These are phyloP conservation scores for Leucaena leucocephala DNA, from an alignment of 306 rosid species.

Conservation along the genomic window DNA sequence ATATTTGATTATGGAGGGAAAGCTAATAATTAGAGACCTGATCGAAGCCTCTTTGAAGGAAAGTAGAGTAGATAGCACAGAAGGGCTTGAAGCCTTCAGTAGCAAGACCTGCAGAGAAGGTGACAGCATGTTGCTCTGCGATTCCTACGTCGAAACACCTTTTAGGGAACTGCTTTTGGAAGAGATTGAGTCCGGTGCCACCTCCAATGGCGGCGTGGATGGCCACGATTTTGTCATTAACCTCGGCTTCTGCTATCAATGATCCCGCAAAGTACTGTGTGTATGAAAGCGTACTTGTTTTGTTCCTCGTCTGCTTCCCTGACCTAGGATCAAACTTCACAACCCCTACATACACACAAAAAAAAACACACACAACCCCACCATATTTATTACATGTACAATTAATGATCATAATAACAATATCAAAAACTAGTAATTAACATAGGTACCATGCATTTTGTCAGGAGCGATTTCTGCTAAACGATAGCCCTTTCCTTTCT, in stretches of 20 bases:
- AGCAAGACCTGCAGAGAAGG: conserved; percentile 1
- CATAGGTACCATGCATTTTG: conserved; percentile 64
- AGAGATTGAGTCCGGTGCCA: conserved; percentile 74
- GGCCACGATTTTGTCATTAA: conserved; percentile 51
- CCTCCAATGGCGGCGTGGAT: conserved; percentile 87
- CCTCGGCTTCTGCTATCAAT: conserved; percentile 62
- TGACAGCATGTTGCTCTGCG: conserved; percentile 5
- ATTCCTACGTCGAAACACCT: conserved; percentile 40
- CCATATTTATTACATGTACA: neutral
- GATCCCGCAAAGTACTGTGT: conserved; percentile 65
- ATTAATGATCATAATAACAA: neutral
- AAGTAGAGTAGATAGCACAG: neutral
- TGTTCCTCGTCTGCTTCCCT: conserved; percentile 58
- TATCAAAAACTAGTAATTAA: neutral
- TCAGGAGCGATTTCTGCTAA: conserved; percentile 70
- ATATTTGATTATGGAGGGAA: neutral
- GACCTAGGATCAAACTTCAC: conserved; percentile 63
- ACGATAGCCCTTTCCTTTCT: conserved; percentile 72
- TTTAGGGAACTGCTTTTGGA: conserved; percentile 56
- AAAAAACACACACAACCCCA: neutral
- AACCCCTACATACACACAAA: conserved; percentile 46
- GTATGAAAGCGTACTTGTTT: conserved; percentile 44
- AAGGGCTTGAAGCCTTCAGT: conserved; percentile 12
- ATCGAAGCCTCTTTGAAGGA: conserved; percentile 37
- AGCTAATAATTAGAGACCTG: conserved; percentile 43